Evolutionary conservation across 2,329 filamentous ascomycete species (phyloP), one percentile per base, ranked within the genome.

Genomic region (Ceratocystis cubensis): DNA sequence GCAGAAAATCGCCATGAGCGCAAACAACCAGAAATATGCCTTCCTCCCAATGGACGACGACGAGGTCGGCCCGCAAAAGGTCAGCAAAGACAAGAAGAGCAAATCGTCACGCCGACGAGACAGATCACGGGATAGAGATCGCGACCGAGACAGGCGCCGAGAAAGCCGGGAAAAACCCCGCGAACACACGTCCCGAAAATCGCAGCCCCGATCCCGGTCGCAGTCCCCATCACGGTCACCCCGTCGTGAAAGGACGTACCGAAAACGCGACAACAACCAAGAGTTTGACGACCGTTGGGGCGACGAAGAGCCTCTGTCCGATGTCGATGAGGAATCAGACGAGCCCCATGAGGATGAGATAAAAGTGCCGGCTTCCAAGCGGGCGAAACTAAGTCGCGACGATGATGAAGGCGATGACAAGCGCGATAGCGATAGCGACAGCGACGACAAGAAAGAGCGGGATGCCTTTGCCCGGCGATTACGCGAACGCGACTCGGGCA

Each of bases 401-500:
- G 85, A 88, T 61, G 76, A 70, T 65, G 82, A 84, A 22, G 72
- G 45, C 37, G 25, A 63, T 15, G 44, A 63, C 20, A 45, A 65
- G 15, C 28, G 33, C 30, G 17, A 37, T 7, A 30, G 30, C 17
- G 56, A 25, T 8, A 37, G 28, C 56, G 56, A 59, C 56, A 59
- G 30, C 30, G 56, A 59, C 30, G 90, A 95, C 73, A 81, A 87
- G 22, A 84, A 83, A 69, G 91, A 95, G 73, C 82, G 88, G 50
- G 88, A 92, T 68, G 89, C 88, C 20, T 92, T 95, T 70, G 84
- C 89, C n/a, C 86, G 87, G 71, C 81, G 90, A 15, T 74, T 95
- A 65, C 85, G 83, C 61, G 84, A 85, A 57, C 89, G 88, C 72
- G 88, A 94, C 71, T 84, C 82, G 62, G 85, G 86, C 0, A 91